Evolutionary conservation across 345 rosid species (phyloP), one percentile per base, ranked within the genome.

Genomic region (Sapria himalayana): DNA sequence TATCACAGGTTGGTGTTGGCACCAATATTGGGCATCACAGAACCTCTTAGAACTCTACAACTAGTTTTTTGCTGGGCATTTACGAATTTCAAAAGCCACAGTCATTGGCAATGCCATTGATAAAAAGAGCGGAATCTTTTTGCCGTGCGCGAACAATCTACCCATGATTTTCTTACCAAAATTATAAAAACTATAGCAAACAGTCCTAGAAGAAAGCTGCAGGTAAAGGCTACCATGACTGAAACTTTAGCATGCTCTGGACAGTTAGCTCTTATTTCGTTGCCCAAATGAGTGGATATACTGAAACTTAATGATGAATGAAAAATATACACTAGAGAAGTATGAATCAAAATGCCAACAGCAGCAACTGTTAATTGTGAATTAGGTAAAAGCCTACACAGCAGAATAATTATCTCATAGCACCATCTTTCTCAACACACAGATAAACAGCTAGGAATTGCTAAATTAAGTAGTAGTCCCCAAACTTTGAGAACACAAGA

Each of bases 381-480:
- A 61, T 66, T 62, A 1, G 51, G 13, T 42, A 66, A 29, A 14
- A 66, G 51, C 27, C 72, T 68, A 20, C 68, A 66, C 3, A 62
- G 50, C 23, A 66, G 20, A 49, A 62, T 66, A 67, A 66, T 66
- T 41, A 66, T 55, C 59, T 66, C 72, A 18, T 66, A 66, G 68
- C 72, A 66, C 72, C 72, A 66, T 68, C 72, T 61, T 51, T 62
- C 72, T 20, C 61, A 59, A 45, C 72, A 66, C 9, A 62, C 72
- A 0, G 72, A 66, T 22, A 66, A 19, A 39, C 68, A 62, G 45
- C 72, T 66, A 5, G 72, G 72, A 32, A 58, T 33, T 2, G 72
- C 72, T 32, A 62, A 46, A 15, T 44, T 27, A 19, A 62, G 22
- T 33, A 66, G 42, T 2, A 65, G 12, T 31, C 41, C 38, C 72